These are phyloP conservation scores for Boletellus sp. DNA, from an alignment of 1,284 basidiomycete genomes.

Conservation along the genomic window DNA sequence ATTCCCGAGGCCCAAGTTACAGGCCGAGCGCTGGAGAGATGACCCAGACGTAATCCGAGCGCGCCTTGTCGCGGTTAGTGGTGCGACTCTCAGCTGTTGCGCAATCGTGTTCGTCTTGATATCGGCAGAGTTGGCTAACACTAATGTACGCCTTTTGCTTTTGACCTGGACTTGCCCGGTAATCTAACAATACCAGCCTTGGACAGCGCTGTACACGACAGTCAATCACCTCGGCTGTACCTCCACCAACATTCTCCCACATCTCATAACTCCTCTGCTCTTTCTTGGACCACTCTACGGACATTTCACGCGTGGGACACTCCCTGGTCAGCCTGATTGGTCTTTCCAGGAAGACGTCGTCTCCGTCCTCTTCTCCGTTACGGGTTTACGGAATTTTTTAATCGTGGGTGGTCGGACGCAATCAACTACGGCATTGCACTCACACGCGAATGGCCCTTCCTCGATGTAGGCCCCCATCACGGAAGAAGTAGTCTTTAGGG, in stretches of 20 bases:
- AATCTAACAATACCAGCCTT: conserved; percentile 16
- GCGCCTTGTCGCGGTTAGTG: conserved; percentile 54
- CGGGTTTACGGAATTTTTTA: conserved; percentile 74
- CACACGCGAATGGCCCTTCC: neutral
- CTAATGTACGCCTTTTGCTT: conserved; percentile 29
- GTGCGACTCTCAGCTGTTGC: conserved; percentile 56
- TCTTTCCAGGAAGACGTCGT: conserved; percentile 40
- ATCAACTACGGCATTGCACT: neutral
- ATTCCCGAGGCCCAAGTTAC: conserved; percentile 29
- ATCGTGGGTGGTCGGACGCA: conserved; percentile 49
- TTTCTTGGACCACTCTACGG: conserved; percentile 83
- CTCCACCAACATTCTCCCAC: conserved; percentile 41
- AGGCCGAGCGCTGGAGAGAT: conserved; percentile 58
- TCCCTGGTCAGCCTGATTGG: conserved; percentile 66
- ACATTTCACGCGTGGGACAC: conserved; percentile 47
- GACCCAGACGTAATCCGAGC: conserved; percentile 73
- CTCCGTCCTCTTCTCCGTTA: conserved; percentile 46
- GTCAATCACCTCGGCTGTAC: conserved; percentile 22
- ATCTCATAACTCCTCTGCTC: conserved; percentile 73
- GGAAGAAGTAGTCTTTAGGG: conserved; percentile 91
- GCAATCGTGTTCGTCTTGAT: conserved; percentile 41
- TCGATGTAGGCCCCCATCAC: conserved; percentile 75
- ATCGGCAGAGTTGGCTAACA: conserved; percentile 27
- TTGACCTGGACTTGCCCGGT: neutral
- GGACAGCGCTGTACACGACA: conserved; percentile 17